A percentile compares a stretch with the other conserved stretches of the same genome.
Evolutionary conservation across 2,329 filamentous ascomycete species (phyloP).

Genomic region (Aureobasidium lini): DNA sequence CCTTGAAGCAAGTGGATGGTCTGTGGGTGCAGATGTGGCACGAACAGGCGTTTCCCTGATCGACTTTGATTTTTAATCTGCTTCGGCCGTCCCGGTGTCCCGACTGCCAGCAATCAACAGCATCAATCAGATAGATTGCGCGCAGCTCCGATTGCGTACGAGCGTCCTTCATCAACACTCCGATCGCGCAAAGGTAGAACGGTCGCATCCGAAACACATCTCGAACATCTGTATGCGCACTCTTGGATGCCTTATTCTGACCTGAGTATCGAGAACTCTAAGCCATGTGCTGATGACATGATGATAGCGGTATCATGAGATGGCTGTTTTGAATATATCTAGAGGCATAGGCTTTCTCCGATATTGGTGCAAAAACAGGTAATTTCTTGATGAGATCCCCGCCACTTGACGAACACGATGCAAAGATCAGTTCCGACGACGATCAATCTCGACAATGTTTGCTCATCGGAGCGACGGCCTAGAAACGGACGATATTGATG

Average conservation of each 20-base stretch:
- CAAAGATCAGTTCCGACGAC: not conserved
- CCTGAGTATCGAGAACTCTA: not conserved
- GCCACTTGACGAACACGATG: not conserved
- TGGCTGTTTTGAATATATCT: not conserved
- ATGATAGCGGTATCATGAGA: not conserved
- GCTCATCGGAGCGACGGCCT: not conserved
- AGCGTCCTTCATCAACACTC: not conserved
- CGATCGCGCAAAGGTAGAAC: not conserved
- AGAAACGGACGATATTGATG: not conserved
- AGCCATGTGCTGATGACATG: not conserved
- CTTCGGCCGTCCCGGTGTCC: not conserved
- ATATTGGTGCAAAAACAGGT: not conserved
- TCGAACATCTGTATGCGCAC: not conserved
- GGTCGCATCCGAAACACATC: not conserved
- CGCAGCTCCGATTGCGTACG: constrained; percentile 5
- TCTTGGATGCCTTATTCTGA: not conserved
- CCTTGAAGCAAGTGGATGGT: not conserved
- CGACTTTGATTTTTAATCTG: not conserved
- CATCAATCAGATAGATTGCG: constrained; percentile 1
- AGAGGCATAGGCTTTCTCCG: not conserved
- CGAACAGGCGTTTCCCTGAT: constrained; percentile 4
- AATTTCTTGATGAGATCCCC: not conserved
- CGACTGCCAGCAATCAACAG: not conserved
- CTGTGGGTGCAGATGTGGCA: not conserved
- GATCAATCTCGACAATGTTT: not conserved